Base-by-base conservation (phyloP, 2,329 filamentous ascomycete species). In the Penicillium freii region DNA sequence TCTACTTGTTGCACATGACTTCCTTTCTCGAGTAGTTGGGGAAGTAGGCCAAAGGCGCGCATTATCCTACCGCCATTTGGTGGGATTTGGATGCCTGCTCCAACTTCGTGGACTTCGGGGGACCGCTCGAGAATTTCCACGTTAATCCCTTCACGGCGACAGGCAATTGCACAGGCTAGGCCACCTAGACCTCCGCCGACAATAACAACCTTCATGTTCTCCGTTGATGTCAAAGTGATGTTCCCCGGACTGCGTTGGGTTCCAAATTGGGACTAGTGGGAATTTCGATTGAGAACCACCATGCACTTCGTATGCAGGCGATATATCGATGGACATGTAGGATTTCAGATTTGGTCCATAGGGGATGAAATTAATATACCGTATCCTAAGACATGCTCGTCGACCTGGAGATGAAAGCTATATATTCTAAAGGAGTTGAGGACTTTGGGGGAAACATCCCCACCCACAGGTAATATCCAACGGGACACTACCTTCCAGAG, bases 121-220 rank as follows among this genome's bases (percentile, higher is more conserved):
- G 60, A 57, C 21, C 59, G 48, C 47, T 71, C 69, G 5, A 71
- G 51, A 7, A 71, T 51, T 15, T 56, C 36, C 1, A 71, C 67
- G 2, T 62, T 45, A 11, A 69, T 33, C 1, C 56, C 60, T 33
- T 53, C 48, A 13, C 55, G 58, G 4, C 65, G 59, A 58, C 67
- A 68, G 7, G 65, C 62, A 23, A 70, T 67, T 10, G 68, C 64
- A 43, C 67, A 69, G 2, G 63, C 49, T 2, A 67, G 60, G 0
- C 65, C 65, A 4, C 64, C 65, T n/a, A 66, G 51, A 2, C 65
- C 65, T 1, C 59, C 62, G 4, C 65, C 65, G 19, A 66, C 49
- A 33, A 66, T 61, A 0, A 74, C 94, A 52, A 92, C 90, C 1
- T 96, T 95, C 72, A 92, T 52, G 29, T 29, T 46, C 5, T 19